Evolutionary conservation across 768 basidiomycete species (phyloP), one percentile per base, ranked within the genome.

Genomic region (Tephrocybe rancida): DNA sequence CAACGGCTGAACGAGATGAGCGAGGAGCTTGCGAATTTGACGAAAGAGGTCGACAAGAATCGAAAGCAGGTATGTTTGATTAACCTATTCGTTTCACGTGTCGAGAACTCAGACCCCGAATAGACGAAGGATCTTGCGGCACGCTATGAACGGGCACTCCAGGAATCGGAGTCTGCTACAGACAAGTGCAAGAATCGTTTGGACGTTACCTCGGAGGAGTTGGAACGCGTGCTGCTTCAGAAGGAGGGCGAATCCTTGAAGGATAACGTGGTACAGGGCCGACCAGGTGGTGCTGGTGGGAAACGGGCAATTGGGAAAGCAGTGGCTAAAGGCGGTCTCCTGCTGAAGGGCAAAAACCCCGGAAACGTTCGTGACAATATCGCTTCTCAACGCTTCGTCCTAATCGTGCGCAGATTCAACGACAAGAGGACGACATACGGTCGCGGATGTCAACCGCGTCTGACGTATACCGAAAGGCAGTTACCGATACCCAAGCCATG

Each of bases 181-280:
- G 96, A 98, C 48, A 98, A 97, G 73, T 84, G 87, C 66, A 95
- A 95, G 70, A 71, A 77, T 44, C 86, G 95, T 2, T 81, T 97
- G 50, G 96, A 98, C 59, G 70, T 87, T 0, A 88, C 92, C 0
- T 95, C 92, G 0, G 97, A 98, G 70, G 97, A 98, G 65, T 77
- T 98, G 30, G 96, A 97, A 67, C 86, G 95, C 21, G 78, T 98
- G 11, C 75, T 99, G 2, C 74, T 98, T 8, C 87, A 93, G 68
- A 98, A 98, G 69, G 95, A 98, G 67, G 97, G 97, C 14, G 97
- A 98, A 69, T 88, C 88, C 9, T 69, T 90, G 44, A 92, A 90
- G 62, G 94, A 96, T 56, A 90, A 85, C 47, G 83, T 76, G 5
- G 75, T 90, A 13, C 88, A 90, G 62, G 73, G 74, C 21, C 83